Conservation (phyloP, 306 rosid genomes). For the Cucumis melo region DNA sequence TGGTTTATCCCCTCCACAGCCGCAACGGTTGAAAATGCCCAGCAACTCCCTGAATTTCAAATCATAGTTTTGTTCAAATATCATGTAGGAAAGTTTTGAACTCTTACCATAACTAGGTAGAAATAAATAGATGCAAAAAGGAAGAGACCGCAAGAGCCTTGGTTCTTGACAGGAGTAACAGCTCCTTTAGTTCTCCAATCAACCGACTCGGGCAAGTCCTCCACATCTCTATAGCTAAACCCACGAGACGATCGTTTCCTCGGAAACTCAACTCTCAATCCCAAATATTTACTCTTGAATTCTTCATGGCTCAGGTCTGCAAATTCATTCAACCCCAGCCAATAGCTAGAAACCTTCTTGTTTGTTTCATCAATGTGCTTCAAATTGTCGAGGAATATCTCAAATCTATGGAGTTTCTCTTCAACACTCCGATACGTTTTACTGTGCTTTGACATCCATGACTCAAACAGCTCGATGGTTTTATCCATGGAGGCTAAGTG, state of each 20-base stretch:
- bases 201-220: slow-evolving; percentile 30
- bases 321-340: slow-evolving; percentile 40
- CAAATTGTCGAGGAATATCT: slow-evolving; percentile 27
- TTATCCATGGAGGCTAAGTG: slow-evolving; percentile 31
- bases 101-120: background rate
- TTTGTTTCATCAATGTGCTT: slow-evolving; percentile 43
- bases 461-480: slow-evolving; percentile 28
- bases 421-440: slow-evolving; percentile 25
- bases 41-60: slow-evolving; percentile 29
- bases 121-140: background rate
- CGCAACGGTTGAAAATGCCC: slow-evolving; percentile 45
- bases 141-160: slow-evolving; percentile 33
- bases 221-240: slow-evolving; percentile 21
- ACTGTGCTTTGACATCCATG: slow-evolving; percentile 28
- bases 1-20: slow-evolving; percentile 39
- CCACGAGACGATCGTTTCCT: slow-evolving; percentile 11
- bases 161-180: slow-evolving; percentile 35
- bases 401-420: slow-evolving; percentile 36
- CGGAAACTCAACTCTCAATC: slow-evolving; percentile 16
- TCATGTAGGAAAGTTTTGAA: background rate
- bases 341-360: slow-evolving; percentile 27
- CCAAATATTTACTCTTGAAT: slow-evolving; percentile 33
- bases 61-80: background rate
- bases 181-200: slow-evolving; percentile 50
- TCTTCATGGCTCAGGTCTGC: slow-evolving; percentile 46